phyloP scores from a whole-genome alignment of 208 protist genomes.

The Acanthamoeba triangularis region DNA sequence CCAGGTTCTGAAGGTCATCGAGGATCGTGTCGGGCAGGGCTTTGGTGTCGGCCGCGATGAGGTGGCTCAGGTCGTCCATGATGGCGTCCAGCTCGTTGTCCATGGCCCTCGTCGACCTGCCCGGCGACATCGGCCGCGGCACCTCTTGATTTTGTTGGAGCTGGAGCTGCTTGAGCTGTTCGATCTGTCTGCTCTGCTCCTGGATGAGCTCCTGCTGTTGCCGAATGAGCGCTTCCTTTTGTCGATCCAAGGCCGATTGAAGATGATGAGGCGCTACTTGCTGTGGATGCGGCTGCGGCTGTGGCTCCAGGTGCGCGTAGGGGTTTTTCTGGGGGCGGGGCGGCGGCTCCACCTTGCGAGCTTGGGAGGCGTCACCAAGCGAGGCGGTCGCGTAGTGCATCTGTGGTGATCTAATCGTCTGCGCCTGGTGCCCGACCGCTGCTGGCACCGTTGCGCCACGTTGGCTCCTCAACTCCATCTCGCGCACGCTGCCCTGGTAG shows the following conservation, averaged over 20 bases:
- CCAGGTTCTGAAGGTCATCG: background rate
- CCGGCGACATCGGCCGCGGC: background rate
- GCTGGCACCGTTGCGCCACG: background rate
- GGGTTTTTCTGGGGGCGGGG: background rate
- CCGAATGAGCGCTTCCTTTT: background rate
- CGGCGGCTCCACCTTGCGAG: background rate
- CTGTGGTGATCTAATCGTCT: no score
- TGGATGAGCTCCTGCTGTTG: conserved; percentile 20
- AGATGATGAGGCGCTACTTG: no score
- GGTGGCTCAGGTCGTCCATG: background rate
- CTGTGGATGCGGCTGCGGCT: background rate
- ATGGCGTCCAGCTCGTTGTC: background rate
- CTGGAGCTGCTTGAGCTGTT: conserved; percentile 6
- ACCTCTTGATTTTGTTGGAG: background rate
- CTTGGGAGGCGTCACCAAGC: background rate
- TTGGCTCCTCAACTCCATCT: background rate
- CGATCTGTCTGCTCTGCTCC: conserved; percentile 13
- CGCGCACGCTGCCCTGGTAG: background rate
- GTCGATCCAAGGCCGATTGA: background rate
- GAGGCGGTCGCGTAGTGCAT: no score
- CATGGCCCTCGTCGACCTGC: background rate
- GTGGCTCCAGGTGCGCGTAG: background rate
- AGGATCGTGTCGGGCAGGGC: background rate
- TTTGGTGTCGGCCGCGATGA: background rate
- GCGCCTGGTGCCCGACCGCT: background rate